Base-by-base conservation (phyloP, 2,329 filamentous ascomycete species). In the Neurospora sp. region DNA sequence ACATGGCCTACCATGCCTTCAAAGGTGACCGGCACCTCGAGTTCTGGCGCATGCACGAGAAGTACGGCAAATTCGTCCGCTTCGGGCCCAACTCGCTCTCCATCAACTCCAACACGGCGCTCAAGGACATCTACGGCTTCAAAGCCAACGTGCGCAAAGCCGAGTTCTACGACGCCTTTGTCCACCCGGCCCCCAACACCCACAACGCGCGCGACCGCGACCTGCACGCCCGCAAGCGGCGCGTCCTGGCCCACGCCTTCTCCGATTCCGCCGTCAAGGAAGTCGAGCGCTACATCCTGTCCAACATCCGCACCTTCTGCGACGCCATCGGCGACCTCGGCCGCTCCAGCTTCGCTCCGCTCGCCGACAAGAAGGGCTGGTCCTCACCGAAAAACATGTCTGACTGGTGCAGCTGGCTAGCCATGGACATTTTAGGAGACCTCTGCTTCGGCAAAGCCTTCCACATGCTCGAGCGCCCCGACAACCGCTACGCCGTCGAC, bases 71-170 rank as follows among this genome's bases (percentile, higher is more conserved):
- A 78, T 75, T 74, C 68, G 90, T 95, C n/a, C 91, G 93, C 38
- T 92, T 91, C 73, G 91, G 91, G 0, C 93, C 93, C 66, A 93
- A 93, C 79, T 88, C 87, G 71, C 81, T 97, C 58, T 92, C 90
- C 0, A 87, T 96, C 81, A 95, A 96, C 83, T 90, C 88, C 69
- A 86, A 86, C 72, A 85, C 85, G 8, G 90, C 91, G 0, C 82
- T 92, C 70, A 87, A 88, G 77, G 85, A 88, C 19, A 90, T 91
- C 72, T 89, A 90, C 79, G 87, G 88, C 73, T 87, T 89, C 81
- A 83, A 83, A 67, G 79, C 86, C 77, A 89, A 89, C 71, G 87
- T 90, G 38, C 82, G 85, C 79, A 92, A 93, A 80, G 85, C 89
- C 52, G 85, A 89, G 74, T 92, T 92, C 81, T 93, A 93, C 81